Conservation (phyloP, 208 protist species). For the Leishmania gerbilli region DNA sequence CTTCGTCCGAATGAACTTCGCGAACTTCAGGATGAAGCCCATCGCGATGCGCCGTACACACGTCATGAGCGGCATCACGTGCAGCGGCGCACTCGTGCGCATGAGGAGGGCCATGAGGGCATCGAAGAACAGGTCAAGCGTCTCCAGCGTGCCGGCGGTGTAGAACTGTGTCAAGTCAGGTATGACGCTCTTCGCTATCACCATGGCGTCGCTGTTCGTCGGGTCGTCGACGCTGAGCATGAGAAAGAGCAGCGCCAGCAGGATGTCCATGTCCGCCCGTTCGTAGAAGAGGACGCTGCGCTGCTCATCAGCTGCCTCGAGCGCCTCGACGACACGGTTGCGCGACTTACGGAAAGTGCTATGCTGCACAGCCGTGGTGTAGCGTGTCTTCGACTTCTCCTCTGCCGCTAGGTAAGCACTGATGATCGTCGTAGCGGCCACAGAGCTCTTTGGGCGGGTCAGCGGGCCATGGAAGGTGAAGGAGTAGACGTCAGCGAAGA, state of each 20-base stretch:
- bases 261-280: slow-evolving; percentile 75
- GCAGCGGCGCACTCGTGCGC: slow-evolving; percentile 69
- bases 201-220: slow-evolving; percentile 67
- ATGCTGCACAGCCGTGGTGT: slow-evolving; percentile 65
- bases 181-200: slow-evolving; percentile 58
- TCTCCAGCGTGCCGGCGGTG: slow-evolving; percentile 71
- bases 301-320: slow-evolving; percentile 52
- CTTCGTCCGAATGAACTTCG: slow-evolving; percentile 62
- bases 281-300: slow-evolving; percentile 90
- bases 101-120: slow-evolving; percentile 85
- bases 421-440: slow-evolving; percentile 57
- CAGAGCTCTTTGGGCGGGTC: slow-evolving; percentile 56
- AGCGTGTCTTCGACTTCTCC: slow-evolving; percentile 63
- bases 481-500: slow-evolving; percentile 85
- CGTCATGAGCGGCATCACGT: slow-evolving; percentile 86
- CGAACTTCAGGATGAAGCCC: slow-evolving; percentile 74
- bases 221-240: slow-evolving; percentile 85
- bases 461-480: slow-evolving; percentile 69
- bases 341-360: slow-evolving; percentile 72
- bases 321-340: slow-evolving; percentile 83
- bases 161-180: slow-evolving; percentile 83
- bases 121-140: slow-evolving; percentile 81
- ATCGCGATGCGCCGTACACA: slow-evolving; percentile 77
- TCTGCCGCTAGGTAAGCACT: slow-evolving; percentile 63
- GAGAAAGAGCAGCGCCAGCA: slow-evolving; percentile 82